Evolutionary conservation across 768 basidiomycete species (phyloP).

Genomic region (Candolleomyces efflorescens): DNA sequence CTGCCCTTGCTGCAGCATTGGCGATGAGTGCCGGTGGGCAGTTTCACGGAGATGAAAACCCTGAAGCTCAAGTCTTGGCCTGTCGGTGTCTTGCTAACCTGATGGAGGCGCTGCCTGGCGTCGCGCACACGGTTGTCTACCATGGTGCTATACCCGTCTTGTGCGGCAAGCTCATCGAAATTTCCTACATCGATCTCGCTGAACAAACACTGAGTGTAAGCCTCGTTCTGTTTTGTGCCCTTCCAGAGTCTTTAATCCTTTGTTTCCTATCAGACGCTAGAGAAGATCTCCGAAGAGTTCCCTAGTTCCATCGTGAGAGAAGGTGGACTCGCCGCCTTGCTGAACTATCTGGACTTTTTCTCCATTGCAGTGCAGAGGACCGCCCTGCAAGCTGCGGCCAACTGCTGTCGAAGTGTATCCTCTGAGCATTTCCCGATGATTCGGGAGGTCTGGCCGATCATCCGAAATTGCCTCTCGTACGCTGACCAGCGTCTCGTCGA

Average conservation of each 20-base stretch:
- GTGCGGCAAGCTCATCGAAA: constrained; percentile 95
- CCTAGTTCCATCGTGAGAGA: constrained; percentile 95
- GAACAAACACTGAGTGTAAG: constrained; percentile 97
- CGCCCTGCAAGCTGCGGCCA: constrained; percentile 93
- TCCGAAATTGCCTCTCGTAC: constrained; percentile 87
- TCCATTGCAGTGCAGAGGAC: constrained; percentile 97
- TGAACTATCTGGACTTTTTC: constrained; percentile 98
- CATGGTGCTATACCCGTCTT: constrained; percentile 98
- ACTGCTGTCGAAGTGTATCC: constrained; percentile 92
- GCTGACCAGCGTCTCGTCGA: constrained; percentile 97
- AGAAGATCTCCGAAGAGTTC: constrained; percentile 98
- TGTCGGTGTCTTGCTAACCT: constrained; percentile 96
- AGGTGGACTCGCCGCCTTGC: constrained; percentile 86
- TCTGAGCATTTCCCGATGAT: constrained; percentile 89
- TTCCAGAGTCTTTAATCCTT: constrained; percentile 12
- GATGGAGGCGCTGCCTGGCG: constrained; percentile 98
- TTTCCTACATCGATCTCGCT: constrained; percentile 96
- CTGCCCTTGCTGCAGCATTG: constrained; percentile 81
- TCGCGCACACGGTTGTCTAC: constrained; percentile 96
- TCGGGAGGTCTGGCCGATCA: constrained; percentile 85
- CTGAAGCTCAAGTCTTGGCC: constrained; percentile 93
- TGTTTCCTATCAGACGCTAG: constrained; percentile 68
- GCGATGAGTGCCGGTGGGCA: constrained; percentile 72
- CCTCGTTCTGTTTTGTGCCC: constrained; percentile 17
- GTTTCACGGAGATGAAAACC: constrained; percentile 78